phyloP scores from a whole-genome alignment of 352 stramenopile species.

The Nothophytophthora sp. region DNA sequence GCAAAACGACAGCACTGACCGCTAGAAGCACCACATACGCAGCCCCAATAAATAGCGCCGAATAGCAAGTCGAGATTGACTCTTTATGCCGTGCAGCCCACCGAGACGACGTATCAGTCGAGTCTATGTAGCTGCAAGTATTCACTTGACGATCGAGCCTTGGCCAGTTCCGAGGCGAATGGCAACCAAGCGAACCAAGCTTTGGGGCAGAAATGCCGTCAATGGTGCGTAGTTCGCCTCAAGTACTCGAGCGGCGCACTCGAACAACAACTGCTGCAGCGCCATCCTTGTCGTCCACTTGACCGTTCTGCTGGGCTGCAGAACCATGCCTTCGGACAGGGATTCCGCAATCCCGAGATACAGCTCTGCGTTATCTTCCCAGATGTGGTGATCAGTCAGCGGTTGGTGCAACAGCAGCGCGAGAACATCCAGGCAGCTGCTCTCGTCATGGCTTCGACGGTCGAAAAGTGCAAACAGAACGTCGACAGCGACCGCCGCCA shows the following conservation, averaged over 20 bases:
- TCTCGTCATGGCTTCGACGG: constrained; percentile 18
- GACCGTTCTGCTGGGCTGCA: constrained; percentile 22
- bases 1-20: background rate
- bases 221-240: constrained; percentile 2
- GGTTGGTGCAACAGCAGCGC: constrained; percentile 18
- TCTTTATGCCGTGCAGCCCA: background rate
- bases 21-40: background rate
- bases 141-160: too few species aligned
- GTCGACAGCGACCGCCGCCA: constrained; percentile 3
- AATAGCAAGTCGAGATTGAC: background rate
- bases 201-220: constrained; percentile 13
- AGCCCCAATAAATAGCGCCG: background rate
- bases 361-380: constrained; percentile 11
- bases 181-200: constrained; percentile 8
- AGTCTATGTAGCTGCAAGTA: too few species aligned
- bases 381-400: constrained; percentile 12
- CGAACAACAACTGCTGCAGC: constrained; percentile 48
- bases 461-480: constrained; percentile 31
- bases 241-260: constrained; percentile 35
- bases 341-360: constrained; percentile 26
- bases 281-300: constrained; percentile 34
- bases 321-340: constrained; percentile 20
- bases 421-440: constrained; percentile 28
- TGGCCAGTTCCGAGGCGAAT: constrained; percentile 10
- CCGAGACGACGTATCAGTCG: too few species aligned